These are phyloP conservation scores for Daucus carota DNA, from an alignment of 129 eudicot genomes.

Conservation along the genomic window DNA sequence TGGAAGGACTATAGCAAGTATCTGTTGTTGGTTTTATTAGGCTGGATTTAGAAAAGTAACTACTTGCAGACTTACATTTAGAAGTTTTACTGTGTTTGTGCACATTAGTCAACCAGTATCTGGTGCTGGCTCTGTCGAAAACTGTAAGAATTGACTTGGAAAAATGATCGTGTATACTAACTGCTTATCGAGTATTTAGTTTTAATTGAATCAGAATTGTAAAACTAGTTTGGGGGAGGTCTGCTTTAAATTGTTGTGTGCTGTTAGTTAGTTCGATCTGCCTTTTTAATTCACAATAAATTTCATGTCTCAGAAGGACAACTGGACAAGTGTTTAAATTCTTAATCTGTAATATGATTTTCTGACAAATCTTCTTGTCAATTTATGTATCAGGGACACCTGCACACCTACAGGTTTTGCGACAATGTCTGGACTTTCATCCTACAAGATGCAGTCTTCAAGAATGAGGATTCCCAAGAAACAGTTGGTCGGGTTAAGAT, in stretches of 20 bases:
- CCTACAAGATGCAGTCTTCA: constrained; percentile 66
- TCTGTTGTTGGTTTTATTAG: neutral
- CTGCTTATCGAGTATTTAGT: neutral
- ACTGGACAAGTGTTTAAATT: neutral
- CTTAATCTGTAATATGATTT: neutral
- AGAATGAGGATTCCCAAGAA: constrained; percentile 68
- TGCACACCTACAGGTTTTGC: constrained; percentile 94
- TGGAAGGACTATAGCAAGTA: neutral
- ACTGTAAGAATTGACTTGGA: neutral
- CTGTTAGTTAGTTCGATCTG: neutral
- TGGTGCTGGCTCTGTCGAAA: neutral
- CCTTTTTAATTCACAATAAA: neutral
- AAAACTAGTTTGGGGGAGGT: neutral
- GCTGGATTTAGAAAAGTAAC: neutral
- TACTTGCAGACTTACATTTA: neutral
- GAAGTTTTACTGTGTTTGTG: neutral
- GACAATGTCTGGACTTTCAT: constrained; percentile 98
- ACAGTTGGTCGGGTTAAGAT: constrained; percentile 73
- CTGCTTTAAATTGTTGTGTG: neutral
- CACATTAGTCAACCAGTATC: neutral
- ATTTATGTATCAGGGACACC: constrained; percentile 56
- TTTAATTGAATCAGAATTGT: neutral
- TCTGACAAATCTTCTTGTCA: neutral
- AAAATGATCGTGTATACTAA: neutral
- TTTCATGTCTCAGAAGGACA: neutral